Conservation (phyloP, 2,329 filamentous ascomycete genomes). For the Calycina herbarum region DNA sequence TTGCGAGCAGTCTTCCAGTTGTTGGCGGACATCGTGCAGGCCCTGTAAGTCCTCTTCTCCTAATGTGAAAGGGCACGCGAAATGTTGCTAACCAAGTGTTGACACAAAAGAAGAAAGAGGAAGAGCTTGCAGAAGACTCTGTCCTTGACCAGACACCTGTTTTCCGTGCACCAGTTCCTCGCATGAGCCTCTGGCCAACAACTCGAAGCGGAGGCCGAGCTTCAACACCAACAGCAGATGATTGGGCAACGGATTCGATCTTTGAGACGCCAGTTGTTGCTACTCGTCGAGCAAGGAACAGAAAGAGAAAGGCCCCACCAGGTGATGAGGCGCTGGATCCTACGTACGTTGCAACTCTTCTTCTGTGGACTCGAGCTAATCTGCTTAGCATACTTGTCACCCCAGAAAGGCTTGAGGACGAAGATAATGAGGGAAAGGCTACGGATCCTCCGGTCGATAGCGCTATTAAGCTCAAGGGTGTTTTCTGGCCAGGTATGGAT, state of each 20-base stretch:
- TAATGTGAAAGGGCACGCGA: neutral
- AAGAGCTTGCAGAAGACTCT: neutral
- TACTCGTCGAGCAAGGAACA: constrained; percentile 16
- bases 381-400: constrained; percentile 27
- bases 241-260: constrained; percentile 23
- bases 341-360: constrained; percentile 23
- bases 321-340: constrained; percentile 20
- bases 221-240: constrained; percentile 16
- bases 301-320: neutral
- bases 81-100: neutral
- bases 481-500: constrained; percentile 76
- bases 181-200: constrained; percentile 36
- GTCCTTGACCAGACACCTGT: constrained; percentile 22
- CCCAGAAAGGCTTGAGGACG: constrained; percentile 25
- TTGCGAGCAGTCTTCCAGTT: neutral
- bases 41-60: constrained; percentile 19
- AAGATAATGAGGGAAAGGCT: constrained; percentile 27
- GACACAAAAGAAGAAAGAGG: constrained; percentile 11
- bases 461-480: constrained; percentile 59
- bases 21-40: constrained; percentile 8
- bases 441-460: constrained; percentile 26
- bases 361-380: constrained; percentile 13
- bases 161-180: constrained; percentile 35
- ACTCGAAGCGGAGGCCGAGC: constrained; percentile 9
- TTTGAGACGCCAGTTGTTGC: constrained; percentile 35